These are phyloP conservation scores for slime mould (Dictyostelium discoideum) DNA, from an alignment of 78 protist species.

Conservation along the genomic window DNA sequence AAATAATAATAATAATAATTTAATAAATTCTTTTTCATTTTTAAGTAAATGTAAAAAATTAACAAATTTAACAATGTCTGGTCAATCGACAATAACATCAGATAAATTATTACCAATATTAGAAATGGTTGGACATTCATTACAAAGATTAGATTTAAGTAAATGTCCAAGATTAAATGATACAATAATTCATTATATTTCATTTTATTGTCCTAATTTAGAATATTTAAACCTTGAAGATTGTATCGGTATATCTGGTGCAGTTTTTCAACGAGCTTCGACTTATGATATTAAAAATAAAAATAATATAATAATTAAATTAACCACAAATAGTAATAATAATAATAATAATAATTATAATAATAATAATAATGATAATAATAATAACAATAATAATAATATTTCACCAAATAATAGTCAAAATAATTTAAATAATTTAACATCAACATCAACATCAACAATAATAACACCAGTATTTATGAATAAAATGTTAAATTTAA, in stretches of 20 bases:
- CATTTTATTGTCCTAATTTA: constrained; percentile 28
- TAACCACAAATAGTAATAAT: neutral
- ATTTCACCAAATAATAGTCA: neutral
- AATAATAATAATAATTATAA: no score
- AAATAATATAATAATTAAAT: neutral
- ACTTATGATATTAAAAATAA: neutral
- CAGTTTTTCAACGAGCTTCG: constrained; percentile 32
- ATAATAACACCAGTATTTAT: neutral
- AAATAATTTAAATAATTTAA: neutral
- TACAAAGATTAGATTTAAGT: constrained; percentile 11
- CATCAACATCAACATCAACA: neutral
- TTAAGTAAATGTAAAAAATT: neutral
- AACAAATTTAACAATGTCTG: neutral
- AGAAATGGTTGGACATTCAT: constrained; percentile 3
- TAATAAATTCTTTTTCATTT: neutral
- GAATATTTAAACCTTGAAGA: constrained; percentile 5
- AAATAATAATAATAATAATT: neutral
- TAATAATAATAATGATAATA: no score
- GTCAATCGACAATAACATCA: neutral
- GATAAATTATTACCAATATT: neutral
- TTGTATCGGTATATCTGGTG: constrained; percentile 43
- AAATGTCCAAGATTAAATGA: constrained; percentile 41
- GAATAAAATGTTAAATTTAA: constrained; percentile 18
- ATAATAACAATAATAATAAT: neutral
- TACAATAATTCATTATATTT: constrained; percentile 9